These are phyloP conservation scores for Takashimella tepidaria DNA, from an alignment of 1,284 basidiomycete genomes.

Conservation along the genomic window DNA sequence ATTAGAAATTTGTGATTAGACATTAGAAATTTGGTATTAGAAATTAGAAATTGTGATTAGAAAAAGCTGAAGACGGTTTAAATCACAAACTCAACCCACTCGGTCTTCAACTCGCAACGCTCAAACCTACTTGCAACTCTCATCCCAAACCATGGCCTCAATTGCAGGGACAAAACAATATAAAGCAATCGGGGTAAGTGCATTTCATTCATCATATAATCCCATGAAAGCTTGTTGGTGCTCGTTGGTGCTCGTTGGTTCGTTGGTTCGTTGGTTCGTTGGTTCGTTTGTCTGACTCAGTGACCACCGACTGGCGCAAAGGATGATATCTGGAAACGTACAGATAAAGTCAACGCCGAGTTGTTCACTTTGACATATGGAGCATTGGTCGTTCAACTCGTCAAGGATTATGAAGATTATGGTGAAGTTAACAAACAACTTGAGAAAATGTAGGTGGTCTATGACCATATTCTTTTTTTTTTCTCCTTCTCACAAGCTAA, in stretches of 20 bases:
- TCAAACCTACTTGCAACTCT: too few species aligned
- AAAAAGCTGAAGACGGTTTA: too few species aligned
- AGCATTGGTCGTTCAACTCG: constrained; percentile 93
- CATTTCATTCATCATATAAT: neutral
- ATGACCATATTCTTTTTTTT: neutral
- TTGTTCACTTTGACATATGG: constrained; percentile 97
- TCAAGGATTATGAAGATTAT: constrained; percentile 99
- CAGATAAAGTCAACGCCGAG: constrained; percentile 94
- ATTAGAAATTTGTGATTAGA: too few species aligned
- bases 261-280: too few species aligned
- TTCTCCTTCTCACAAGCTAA: neutral
- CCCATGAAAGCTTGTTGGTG: neutral
- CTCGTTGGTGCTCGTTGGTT: too few species aligned
- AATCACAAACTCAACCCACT: too few species aligned
- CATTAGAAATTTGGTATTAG: too few species aligned
- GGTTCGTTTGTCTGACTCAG: too few species aligned
- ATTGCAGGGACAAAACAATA: constrained; percentile 33
- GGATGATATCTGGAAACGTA: constrained; percentile 88
- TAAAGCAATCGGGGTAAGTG: constrained; percentile 44
- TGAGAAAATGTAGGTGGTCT: constrained; percentile 57
- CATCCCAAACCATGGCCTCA: neutral
- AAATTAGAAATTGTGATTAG: too few species aligned
- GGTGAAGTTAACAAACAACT: constrained; percentile 65
- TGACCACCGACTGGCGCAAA: too few species aligned
- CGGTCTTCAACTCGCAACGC: too few species aligned